Evolutionary conservation across 2,329 filamentous ascomycete species (phyloP), one percentile per base, ranked within the genome.

Genomic region (Colletotrichum truncatum): DNA sequence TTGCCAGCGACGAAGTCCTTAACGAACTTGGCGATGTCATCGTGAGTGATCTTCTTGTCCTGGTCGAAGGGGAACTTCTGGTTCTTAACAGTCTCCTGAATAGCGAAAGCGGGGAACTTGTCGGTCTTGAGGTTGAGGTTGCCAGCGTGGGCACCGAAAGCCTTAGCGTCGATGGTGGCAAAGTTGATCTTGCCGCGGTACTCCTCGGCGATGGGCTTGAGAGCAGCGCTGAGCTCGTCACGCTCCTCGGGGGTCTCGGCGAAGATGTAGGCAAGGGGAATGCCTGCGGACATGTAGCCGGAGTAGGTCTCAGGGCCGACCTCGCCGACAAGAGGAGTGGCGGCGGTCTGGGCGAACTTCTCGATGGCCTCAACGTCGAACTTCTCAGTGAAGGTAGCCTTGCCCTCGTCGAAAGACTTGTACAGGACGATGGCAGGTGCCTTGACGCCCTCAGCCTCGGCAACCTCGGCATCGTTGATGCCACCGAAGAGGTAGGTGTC

Each of bases 371-470:
- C 93, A 67, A 86, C 87, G 41, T 93, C 92, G 75, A 98, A 94
- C 79, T 93, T 90, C 72, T 93, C 91, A 18, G 87, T 84, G 84
- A 92, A 97, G 73, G 90, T 84, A 73, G 89, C 89, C 89, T 97
- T 98, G 84, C 94, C 94, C 84, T 98, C 95, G 76, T 99, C 96
- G 75, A 98, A 99, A 66, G 91, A 87, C 89, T 99, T 98, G 91
- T 98, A 98, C 65, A 99, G 89, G 70, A 98, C 93, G 70, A 99
- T 84, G 62, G 92, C 90, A 69, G 96, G 96, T 75, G 91, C 89
- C 78, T 90, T 91, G 78, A 97, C 93, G 72, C 92, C 94, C 84
- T 97, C 96, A 51, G 92, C 91, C 87, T 97, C 90, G 74, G 96
- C 94, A 70, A 98, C 84, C 61, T 86, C 88, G 68, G 90, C 90